Evolutionary conservation across 371 early-diverging fungal genomes (phyloP).

Genomic region (Lichtheimia corymbifera): DNA sequence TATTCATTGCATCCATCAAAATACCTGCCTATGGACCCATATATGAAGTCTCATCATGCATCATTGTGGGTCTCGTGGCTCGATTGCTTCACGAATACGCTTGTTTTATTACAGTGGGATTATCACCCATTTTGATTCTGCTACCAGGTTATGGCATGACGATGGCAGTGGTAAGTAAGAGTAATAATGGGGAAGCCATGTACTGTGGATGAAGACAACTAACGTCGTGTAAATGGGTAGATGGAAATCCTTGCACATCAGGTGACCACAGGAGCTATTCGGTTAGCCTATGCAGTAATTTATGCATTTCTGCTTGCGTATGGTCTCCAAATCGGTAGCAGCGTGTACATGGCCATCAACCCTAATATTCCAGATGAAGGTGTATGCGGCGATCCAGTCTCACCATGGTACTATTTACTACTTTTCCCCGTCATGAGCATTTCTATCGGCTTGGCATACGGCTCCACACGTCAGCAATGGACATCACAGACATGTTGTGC

Average conservation of each 20-base stretch:
- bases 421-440: conserved; percentile 40
- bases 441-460: conserved; percentile 39
- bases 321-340: conserved; percentile 74
- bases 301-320: conserved; percentile 78
- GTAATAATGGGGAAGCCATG: too few relatives aligned
- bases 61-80: conserved; percentile 33
- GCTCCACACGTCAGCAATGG: conserved; percentile 41
- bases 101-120: conserved; percentile 41
- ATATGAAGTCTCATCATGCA: conserved; percentile 45
- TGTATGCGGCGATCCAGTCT: conserved; percentile 24
- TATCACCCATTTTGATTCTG: conserved; percentile 56
- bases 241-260: conserved; percentile 66
- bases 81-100: conserved; percentile 32
- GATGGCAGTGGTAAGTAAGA: conserved; percentile 20
- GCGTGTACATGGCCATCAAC: conserved; percentile 32
- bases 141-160: conserved; percentile 48
- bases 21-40: conserved; percentile 42
- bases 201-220: too few relatives aligned
- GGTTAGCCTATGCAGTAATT: conserved; percentile 76
- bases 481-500: conserved; percentile 35
- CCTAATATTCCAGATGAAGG: conserved; percentile 19
- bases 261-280: conserved; percentile 80
- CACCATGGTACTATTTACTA: conserved; percentile 40
- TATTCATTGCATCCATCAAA: conserved; percentile 30
- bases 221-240: conserved; percentile 13